Evolutionary conservation across 805 yeast genomes (phyloP).

Genomic region (Teunomyces barrocoloradensis): DNA sequence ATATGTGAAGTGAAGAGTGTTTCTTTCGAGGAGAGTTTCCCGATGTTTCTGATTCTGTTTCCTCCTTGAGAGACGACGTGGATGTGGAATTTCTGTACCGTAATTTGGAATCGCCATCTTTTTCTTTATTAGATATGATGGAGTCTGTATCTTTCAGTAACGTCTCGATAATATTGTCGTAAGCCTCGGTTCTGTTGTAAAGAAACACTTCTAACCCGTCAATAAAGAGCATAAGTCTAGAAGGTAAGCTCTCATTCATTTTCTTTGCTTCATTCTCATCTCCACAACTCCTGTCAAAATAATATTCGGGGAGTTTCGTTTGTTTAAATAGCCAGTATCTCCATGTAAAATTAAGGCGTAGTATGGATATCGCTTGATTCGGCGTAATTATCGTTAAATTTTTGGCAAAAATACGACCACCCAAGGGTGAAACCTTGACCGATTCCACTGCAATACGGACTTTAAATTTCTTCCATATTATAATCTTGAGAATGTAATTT

Average conservation of each 20-base stretch:
- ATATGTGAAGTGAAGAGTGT: constrained; percentile 10
- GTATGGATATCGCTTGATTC: constrained; percentile 66
- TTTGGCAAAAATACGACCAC: constrained; percentile 78
- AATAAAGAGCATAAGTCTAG: constrained; percentile 54
- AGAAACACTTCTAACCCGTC: constrained; percentile 82
- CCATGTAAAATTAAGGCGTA: constrained; percentile 82
- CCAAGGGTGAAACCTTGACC: constrained; percentile 71
- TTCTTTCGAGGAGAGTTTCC: neutral
- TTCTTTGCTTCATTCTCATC: constrained; percentile 7
- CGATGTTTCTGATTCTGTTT: constrained; percentile 2
- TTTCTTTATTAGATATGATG: constrained; percentile 12
- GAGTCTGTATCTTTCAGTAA: constrained; percentile 18
- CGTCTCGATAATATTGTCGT: constrained; percentile 56
- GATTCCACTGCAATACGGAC: constrained; percentile 69
- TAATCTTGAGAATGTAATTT: constrained; percentile 48
- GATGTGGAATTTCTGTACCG: constrained; percentile 12
- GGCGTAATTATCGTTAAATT: constrained; percentile 72
- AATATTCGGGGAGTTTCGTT: constrained; percentile 39
- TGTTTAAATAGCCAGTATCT: constrained; percentile 71
- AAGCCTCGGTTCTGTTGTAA: constrained; percentile 78
- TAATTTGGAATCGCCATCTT: constrained; percentile 10
- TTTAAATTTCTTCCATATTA: constrained; percentile 62
- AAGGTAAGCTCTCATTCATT: constrained; percentile 47
- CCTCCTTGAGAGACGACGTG: constrained; percentile 1
- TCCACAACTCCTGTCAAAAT: constrained; percentile 15